phyloP scores from a whole-genome alignment of 768 basidiomycete species.

The Brasilioporus rufonigricans region DNA sequence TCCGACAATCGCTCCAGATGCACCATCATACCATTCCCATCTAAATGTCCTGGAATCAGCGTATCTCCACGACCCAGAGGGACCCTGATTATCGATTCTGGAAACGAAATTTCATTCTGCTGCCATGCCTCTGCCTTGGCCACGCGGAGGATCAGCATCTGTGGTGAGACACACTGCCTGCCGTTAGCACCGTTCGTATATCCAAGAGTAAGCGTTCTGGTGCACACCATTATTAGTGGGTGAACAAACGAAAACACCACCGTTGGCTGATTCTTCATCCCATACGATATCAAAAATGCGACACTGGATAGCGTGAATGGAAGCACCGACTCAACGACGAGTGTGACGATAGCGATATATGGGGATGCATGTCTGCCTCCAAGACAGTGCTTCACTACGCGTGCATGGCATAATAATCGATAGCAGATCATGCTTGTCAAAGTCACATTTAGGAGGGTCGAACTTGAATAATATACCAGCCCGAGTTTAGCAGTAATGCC shows the following conservation, averaged over 20 bases:
- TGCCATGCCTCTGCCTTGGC: background rate
- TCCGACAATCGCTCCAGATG: background rate
- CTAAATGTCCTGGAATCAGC: background rate
- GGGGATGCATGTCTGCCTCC: background rate
- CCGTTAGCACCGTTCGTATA: background rate
- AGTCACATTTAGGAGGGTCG: slow-evolving; percentile 9
- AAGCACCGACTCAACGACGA: background rate
- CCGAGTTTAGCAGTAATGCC: background rate
- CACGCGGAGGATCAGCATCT: background rate
- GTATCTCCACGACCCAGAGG: background rate
- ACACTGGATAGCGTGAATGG: background rate
- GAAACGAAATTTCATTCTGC: background rate
- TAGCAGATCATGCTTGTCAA: slow-evolving; percentile 9
- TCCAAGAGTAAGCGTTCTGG: background rate
- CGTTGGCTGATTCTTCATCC: background rate
- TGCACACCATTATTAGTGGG: background rate
- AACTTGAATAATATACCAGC: slow-evolving; percentile 2
- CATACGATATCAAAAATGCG: background rate
- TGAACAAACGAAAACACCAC: background rate
- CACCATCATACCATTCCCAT: background rate
- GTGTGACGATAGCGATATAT: background rate
- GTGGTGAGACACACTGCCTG: background rate
- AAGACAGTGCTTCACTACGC: background rate
- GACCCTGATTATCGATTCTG: background rate
- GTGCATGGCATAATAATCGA: slow-evolving; percentile 1